Conservation (phyloP, 1,284 basidiomycete genomes). For the Bondarzewia mesenterica region DNA sequence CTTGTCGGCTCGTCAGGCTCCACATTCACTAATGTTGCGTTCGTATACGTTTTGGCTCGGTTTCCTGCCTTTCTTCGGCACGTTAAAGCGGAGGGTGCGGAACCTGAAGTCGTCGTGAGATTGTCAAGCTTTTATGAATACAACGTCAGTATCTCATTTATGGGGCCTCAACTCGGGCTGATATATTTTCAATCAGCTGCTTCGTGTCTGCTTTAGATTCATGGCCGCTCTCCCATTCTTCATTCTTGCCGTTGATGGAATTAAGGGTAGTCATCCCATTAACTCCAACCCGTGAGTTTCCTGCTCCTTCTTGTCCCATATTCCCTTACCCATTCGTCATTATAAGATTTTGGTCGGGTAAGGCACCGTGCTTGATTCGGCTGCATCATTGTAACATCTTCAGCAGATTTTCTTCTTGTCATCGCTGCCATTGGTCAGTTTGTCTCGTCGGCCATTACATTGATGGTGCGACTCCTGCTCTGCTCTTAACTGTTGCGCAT, state of each 20-base stretch:
- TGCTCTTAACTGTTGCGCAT: background rate
- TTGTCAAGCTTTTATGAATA: slow-evolving; percentile 64
- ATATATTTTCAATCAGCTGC: slow-evolving; percentile 30
- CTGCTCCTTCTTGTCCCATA: slow-evolving; percentile 1
- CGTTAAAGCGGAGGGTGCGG: slow-evolving; percentile 62
- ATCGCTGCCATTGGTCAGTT: slow-evolving; percentile 62
- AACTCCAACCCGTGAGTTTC: slow-evolving; percentile 45
- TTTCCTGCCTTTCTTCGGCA: slow-evolving; percentile 62
- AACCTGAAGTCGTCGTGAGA: slow-evolving; percentile 60
- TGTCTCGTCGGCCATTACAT: slow-evolving; percentile 65
- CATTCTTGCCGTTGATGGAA: slow-evolving; percentile 52
- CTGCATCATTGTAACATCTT: background rate
- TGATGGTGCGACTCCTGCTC: slow-evolving; percentile 39
- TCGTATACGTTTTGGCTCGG: slow-evolving; percentile 55
- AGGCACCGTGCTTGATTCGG: slow-evolving; percentile 12
- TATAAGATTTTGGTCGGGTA: slow-evolving; percentile 44
- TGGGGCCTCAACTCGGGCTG: background rate
- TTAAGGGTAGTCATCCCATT: slow-evolving; percentile 39
- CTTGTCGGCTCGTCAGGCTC: slow-evolving; percentile 57
- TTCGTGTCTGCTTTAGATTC: slow-evolving; percentile 62
- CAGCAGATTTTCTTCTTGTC: slow-evolving; percentile 57
- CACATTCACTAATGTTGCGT: slow-evolving; percentile 53
- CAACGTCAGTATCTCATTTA: slow-evolving; percentile 42
- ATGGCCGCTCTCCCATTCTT: slow-evolving; percentile 59
- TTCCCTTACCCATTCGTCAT: background rate